Conservation (phyloP, 371 early-diverging fungal species). For the Mortierella polycephala region DNA sequence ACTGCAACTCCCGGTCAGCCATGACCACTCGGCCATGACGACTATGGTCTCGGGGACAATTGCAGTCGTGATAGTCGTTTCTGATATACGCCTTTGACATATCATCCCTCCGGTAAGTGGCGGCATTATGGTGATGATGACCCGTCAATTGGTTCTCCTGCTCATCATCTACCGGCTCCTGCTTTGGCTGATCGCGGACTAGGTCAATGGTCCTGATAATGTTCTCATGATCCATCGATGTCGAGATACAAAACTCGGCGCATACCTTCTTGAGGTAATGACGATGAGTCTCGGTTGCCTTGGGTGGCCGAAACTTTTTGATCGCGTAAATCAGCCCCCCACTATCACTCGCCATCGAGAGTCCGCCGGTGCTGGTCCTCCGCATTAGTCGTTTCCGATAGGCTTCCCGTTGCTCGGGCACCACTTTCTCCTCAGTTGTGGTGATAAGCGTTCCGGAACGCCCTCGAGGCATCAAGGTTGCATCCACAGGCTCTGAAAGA, state of each 20-base stretch:
- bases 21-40: constrained; percentile 14
- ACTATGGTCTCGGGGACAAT: constrained; percentile 9
- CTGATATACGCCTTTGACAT: not conserved
- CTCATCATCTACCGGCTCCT: constrained; percentile 24
- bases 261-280: constrained; percentile 75
- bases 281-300: constrained; percentile 73
- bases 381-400: constrained; percentile 35
- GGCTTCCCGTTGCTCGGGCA: constrained; percentile 44
- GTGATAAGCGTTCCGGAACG: constrained; percentile 33
- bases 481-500: not conserved
- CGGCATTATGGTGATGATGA: not conserved
- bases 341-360: constrained; percentile 4
- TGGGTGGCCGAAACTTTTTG: constrained; percentile 81
- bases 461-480: constrained; percentile 13
- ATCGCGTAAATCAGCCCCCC: constrained; percentile 68
- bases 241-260: constrained; percentile 76
- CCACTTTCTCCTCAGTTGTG: constrained; percentile 40
- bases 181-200: constrained; percentile 62
- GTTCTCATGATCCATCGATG: constrained; percentile 71
- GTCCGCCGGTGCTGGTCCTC: constrained; percentile 18
- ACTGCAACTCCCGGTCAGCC: constrained; percentile 62
- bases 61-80: constrained; percentile 27
- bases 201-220: constrained; percentile 77
- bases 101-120: not conserved
- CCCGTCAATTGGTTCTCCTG: not conserved